Evolutionary conservation across 129 eudicot genomes (phyloP), one percentile per base, ranked within the genome.

Genomic region (Flaveria ramosissima): DNA sequence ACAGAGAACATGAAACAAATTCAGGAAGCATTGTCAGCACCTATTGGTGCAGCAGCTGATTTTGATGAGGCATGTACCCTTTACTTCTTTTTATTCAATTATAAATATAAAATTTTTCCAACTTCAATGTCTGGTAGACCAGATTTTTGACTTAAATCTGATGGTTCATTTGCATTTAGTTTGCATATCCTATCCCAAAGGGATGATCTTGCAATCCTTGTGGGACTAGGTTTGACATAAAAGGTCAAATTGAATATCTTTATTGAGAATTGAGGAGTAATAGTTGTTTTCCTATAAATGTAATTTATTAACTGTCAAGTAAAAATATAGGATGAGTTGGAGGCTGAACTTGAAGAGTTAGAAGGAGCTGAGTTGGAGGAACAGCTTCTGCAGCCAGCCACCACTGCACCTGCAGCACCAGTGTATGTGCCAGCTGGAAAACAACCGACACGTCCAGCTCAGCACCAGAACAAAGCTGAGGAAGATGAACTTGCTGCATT

Each of bases 1-100:
- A 86, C 90, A 1, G 90, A 86, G 76, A 83, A 78, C 76, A 86
- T 83, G 87, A 83, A 83, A 72, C 77, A 77, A 76, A 86, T 86
- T 80, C 87, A 83, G 74, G 90, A 84, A 70, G 90, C 90, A 16
- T 60, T 86, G 78, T 51, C 90, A 64, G 47, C 90, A 70, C 90
- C 90, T n/a, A 74, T 86, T 21, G 90, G 90, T 60, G 83, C 90
- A 80, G 83, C 89, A 72, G 87, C 87, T 80, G 87, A 86, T 78
- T 83, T 86, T 74, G 90, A 86, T 21, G 90, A 86, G 87, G 90
- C 17, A 76, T 50, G 42, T 7, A 66, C 55, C 13, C 62, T 51
- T 50, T 32, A 30, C 53, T 14, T 73, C 9, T 30, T 32, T 63
- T 24, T 42, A 68, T 7, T 68, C 26, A 50, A 8, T 46, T 12